phyloP scores from a whole-genome alignment of 129 eudicot species.

The Chrysanthemum lavandulifolium region DNA sequence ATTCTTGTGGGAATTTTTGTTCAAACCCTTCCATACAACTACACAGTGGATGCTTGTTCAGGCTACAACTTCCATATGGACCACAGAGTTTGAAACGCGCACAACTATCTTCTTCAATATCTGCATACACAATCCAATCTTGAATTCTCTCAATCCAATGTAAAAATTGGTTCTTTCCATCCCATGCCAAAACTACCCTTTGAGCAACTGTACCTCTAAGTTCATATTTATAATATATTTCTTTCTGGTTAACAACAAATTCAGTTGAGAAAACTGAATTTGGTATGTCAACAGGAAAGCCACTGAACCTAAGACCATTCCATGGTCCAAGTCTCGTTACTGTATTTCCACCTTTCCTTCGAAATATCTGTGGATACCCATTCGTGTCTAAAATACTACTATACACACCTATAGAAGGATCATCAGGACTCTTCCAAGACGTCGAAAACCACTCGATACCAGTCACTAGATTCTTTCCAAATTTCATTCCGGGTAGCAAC shows the following conservation, averaged over 20 bases:
- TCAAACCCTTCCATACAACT: slow-evolving; percentile 32
- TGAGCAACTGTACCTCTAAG: slow-evolving; percentile 3
- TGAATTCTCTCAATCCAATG: slow-evolving; percentile 23
- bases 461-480: slow-evolving; percentile 29
- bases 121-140: slow-evolving; percentile 18
- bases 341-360: not conserved
- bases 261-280: not conserved
- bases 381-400: not conserved
- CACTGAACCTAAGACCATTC: slow-evolving; percentile 30
- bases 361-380: slow-evolving; percentile 32
- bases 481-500: slow-evolving; percentile 24
- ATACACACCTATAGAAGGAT: slow-evolving; percentile 34
- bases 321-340: slow-evolving; percentile 36
- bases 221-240: slow-evolving; percentile 12
- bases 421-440: slow-evolving; percentile 39
- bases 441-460: slow-evolving; percentile 18
- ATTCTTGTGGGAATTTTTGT: slow-evolving; percentile 19
- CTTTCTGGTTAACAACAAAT: slow-evolving; percentile 18
- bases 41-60: slow-evolving; percentile 27
- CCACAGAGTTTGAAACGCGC: slow-evolving; percentile 31
- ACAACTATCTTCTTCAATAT: slow-evolving; percentile 1
- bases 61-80: slow-evolving; percentile 32
- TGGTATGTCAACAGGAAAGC: not conserved
- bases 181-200: slow-evolving; percentile 15
- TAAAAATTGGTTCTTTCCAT: slow-evolving; percentile 10